phyloP scores from a whole-genome alignment of 2,329 filamentous ascomycete species.

The Monosporascus sp. region DNA sequence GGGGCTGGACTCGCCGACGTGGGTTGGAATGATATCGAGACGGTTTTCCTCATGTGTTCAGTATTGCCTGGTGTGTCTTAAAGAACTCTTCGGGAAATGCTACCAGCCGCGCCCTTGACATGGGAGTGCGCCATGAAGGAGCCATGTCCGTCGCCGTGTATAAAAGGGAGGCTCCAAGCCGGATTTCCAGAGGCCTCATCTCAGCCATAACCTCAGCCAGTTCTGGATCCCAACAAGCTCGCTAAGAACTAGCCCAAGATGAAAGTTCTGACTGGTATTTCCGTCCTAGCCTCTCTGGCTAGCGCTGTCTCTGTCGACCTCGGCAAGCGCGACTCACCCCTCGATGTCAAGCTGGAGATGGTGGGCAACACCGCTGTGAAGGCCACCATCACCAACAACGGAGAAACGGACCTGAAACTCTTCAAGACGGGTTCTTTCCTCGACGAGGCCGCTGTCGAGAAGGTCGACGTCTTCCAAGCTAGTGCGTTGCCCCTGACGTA shows the following conservation, averaged over 20 bases:
- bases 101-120: background rate
- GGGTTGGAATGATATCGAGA: background rate
- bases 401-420: constrained; percentile 39
- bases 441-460: constrained; percentile 43
- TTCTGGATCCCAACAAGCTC: background rate
- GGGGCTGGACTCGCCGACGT: background rate
- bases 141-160: background rate
- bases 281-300: constrained; percentile 30
- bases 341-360: constrained; percentile 39
- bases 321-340: constrained; percentile 33
- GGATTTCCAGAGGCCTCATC: background rate
- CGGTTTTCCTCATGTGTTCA: background rate
- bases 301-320: constrained; percentile 29
- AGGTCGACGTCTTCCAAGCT: constrained; percentile 39
- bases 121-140: background rate
- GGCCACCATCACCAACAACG: constrained; percentile 45
- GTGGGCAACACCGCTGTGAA: constrained; percentile 45
- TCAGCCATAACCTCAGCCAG: background rate
- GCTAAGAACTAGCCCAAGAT: constrained; percentile 21
- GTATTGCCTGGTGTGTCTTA: background rate
- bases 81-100: background rate
- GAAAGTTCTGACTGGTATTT: constrained; percentile 33
- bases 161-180: background rate
- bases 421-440: constrained; percentile 47
- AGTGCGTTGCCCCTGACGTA: constrained; percentile 20